Evolutionary conservation across 768 basidiomycete species (phyloP).

Genomic region (Tricholoma saponaceum): DNA sequence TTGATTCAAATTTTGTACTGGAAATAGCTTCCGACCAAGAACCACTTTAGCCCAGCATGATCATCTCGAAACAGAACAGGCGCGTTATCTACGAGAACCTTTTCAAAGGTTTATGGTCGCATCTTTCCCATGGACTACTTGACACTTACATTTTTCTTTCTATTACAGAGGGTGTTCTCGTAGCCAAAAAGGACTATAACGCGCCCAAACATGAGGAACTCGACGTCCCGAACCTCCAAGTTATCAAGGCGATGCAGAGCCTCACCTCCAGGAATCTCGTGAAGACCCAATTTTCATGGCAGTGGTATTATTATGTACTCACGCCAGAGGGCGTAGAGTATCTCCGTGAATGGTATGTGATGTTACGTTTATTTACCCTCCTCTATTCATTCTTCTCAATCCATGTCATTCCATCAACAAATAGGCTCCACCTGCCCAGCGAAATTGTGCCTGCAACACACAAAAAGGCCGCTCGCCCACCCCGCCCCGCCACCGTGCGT

Average conservation of each 20-base stretch:
- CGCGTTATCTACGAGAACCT: constrained; percentile 98
- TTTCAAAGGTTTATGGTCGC: constrained; percentile 82
- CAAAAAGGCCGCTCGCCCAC: constrained; percentile 90
- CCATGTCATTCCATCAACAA: not conserved
- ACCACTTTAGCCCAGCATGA: constrained; percentile 63
- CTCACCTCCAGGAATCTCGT: constrained; percentile 77
- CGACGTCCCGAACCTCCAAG: constrained; percentile 65
- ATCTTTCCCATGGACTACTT: not conserved
- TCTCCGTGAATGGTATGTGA: constrained; percentile 79
- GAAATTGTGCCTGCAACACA: constrained; percentile 98
- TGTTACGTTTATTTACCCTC: not conserved
- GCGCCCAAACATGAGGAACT: constrained; percentile 94
- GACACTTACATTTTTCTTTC: not conserved
- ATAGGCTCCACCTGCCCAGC: constrained; percentile 85
- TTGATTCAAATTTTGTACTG: not conserved
- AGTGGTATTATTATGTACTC: constrained; percentile 97
- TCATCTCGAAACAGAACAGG: constrained; percentile 94
- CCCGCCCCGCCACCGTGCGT: constrained; percentile 75
- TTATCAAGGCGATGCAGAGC: constrained; percentile 70
- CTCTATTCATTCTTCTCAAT: not conserved
- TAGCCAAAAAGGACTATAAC: constrained; percentile 99
- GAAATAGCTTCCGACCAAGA: constrained; percentile 29
- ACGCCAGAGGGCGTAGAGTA: constrained; percentile 97
- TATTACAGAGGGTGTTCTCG: constrained; percentile 82
- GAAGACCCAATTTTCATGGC: constrained; percentile 99